Conservation (phyloP, 306 rosid genomes). For the Prunus davidiana region DNA sequence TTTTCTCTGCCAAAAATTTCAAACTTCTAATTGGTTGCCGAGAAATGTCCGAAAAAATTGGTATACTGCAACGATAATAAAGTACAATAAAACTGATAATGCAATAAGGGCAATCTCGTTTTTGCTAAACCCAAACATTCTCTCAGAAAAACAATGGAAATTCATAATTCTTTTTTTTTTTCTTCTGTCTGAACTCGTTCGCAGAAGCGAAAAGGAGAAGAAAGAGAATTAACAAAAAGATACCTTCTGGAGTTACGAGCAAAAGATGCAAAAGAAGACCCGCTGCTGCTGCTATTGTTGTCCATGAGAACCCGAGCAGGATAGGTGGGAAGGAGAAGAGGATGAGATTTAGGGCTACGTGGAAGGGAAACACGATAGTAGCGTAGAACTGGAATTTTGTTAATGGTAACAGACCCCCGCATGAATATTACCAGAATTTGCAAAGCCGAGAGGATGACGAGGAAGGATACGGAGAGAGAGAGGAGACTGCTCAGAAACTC, state of each 20-base stretch:
- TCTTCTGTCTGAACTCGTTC: background rate
- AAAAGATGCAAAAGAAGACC: conserved; percentile 34
- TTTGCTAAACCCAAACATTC: background rate
- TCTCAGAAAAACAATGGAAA: background rate
- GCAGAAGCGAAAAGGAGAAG: background rate
- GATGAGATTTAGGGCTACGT: conserved; percentile 20
- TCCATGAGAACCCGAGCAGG: conserved; percentile 36
- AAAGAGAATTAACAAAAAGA: background rate
- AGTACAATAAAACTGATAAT: background rate
- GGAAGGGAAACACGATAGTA: conserved; percentile 39
- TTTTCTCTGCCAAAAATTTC: background rate
- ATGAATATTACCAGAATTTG: conserved; percentile 1
- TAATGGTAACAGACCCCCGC: conserved; percentile 35
- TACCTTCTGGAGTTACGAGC: conserved; percentile 49
- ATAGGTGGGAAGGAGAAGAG: conserved; percentile 1
- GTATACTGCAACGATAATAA: background rate
- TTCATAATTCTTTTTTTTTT: background rate
- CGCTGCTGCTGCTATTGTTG: conserved; percentile 5
- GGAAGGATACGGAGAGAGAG: background rate
- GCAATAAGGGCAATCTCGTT: no score
- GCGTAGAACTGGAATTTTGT: conserved; percentile 35
- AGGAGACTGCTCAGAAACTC: no score
- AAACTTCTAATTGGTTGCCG: background rate
- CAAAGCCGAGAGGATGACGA: background rate
- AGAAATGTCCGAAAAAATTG: background rate